Evolutionary conservation across 345 rosid genomes (phyloP), one percentile per base, ranked within the genome.

Genomic region (Microthlaspi erraticum): DNA sequence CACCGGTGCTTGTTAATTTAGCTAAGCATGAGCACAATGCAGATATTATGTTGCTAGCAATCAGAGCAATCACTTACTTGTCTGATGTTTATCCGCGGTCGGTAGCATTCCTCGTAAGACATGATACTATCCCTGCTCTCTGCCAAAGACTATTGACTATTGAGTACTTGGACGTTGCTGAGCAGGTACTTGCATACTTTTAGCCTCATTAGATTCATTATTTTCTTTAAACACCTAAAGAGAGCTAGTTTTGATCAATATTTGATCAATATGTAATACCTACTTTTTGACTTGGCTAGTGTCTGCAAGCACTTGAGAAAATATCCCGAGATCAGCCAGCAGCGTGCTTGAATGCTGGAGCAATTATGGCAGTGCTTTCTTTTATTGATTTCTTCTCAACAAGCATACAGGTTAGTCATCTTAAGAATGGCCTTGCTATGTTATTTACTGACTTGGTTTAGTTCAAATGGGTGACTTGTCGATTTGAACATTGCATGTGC

Each of bases 281-380:
- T 42, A 71, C 61, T 72, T 3, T 3, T 56, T 72, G 50, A 8
- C 18, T 72, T 52, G 23, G 38, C 14, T 65, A 94, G 99, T 91
- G 97, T 82, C 78, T 94, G 86, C 97, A 94, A 91, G 99, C 99
- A 66, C 80, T 94, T 85, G 96, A 89, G 84, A 94, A 94, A 82
- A 86, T 94, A 60, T 91, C 99, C 42, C 86, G 83, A 37, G 95
- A 89, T 67, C 88, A 94, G 75, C 96, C 99, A 11, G 87, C 77
- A 38, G 84, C 91, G 10, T 94, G 97, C 78, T 80, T 94, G 77
- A 83, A 89, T 76, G 92, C 89, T 61, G 99, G 96, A 78, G 97
- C 97, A 29, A 83, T 89, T 41, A 81, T 83, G 92, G 95, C 99
- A 62, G 94, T 84, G 78, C 82, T 94, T 46, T 82, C 78, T 60